phyloP scores from a whole-genome alignment of 176 grass and related monocot genomes.

The Oryza meridionalis region DNA sequence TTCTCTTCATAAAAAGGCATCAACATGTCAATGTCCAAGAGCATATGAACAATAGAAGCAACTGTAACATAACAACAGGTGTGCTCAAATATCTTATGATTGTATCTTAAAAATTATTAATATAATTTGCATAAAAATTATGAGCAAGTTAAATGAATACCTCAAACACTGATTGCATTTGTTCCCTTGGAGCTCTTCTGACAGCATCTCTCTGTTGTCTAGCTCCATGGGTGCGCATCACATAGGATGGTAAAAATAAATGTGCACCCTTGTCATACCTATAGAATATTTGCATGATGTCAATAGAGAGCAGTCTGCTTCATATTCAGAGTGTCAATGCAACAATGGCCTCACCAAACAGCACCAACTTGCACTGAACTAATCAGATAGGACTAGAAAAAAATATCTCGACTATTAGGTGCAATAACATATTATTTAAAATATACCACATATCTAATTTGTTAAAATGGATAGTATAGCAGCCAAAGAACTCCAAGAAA shows the following conservation, averaged over 20 bases:
- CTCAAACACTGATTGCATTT: conserved; percentile 77
- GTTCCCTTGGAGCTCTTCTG: conserved; percentile 70
- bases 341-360: conserved; percentile 18
- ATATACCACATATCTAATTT: neutral
- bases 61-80: neutral
- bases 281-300: conserved; percentile 36
- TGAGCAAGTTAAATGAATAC: conserved; percentile 42
- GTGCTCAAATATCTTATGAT: conserved; percentile 13
- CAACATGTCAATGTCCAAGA: conserved; percentile 18
- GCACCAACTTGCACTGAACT: conserved; percentile 21
- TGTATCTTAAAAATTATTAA: conserved; percentile 17
- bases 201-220: conserved; percentile 82
- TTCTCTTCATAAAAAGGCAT: conserved; percentile 1
- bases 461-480: conserved; percentile 8
- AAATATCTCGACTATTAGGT: neutral
- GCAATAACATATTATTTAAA: neutral
- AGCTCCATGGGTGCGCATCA: conserved; percentile 92
- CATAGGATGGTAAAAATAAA: conserved; percentile 87
- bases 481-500: conserved; percentile 10
- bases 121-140: conserved; percentile 21
- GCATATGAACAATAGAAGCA: conserved; percentile 18
- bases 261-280: conserved; percentile 94
- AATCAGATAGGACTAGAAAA: conserved; percentile 2
- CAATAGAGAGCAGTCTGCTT: neutral
- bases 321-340: neutral